Evolutionary conservation across 176 grass and related monocot species (phyloP).

Genomic region (Themeda triandra): DNA sequence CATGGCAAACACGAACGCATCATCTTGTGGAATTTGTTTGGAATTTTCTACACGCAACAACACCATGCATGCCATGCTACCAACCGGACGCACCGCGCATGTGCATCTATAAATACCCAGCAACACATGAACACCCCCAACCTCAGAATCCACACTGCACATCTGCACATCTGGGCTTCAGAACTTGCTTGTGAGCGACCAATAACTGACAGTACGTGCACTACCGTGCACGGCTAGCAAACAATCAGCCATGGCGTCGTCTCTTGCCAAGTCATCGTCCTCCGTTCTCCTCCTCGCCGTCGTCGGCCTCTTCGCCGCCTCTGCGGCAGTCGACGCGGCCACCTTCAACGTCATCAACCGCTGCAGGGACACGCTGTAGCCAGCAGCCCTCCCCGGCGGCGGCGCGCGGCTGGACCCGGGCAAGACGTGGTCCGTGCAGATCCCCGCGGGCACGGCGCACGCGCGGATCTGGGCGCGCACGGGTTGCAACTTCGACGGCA

Average conservation of each 20-base stretch:
- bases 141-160: not conserved
- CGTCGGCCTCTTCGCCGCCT: not conserved
- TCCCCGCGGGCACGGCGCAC: conserved; percentile 11
- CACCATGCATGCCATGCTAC: not conserved
- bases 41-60: conserved; percentile 3
- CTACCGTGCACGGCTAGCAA: not conserved
- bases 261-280: not conserved
- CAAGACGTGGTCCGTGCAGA: conserved; percentile 27
- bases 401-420: conserved; percentile 33
- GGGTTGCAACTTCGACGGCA: conserved; percentile 43
- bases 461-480: conserved; percentile 60
- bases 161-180: not conserved
- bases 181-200: not conserved
- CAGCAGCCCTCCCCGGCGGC: conserved; percentile 43
- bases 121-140: not conserved
- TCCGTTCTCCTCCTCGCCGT: not conserved
- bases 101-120: not conserved
- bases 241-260: not conserved
- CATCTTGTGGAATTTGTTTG: not conserved
- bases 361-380: conserved; percentile 52
- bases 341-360: conserved; percentile 50
- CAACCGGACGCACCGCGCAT: not conserved
- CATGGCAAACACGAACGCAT: not conserved
- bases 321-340: conserved; percentile 15
- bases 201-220: not conserved